Percentiles rank a stretch among this genome's conserved stretches.
phyloP scores from a whole-genome alignment of 1,139 yeast genomes.

The Magnusiomyces ingens region DNA sequence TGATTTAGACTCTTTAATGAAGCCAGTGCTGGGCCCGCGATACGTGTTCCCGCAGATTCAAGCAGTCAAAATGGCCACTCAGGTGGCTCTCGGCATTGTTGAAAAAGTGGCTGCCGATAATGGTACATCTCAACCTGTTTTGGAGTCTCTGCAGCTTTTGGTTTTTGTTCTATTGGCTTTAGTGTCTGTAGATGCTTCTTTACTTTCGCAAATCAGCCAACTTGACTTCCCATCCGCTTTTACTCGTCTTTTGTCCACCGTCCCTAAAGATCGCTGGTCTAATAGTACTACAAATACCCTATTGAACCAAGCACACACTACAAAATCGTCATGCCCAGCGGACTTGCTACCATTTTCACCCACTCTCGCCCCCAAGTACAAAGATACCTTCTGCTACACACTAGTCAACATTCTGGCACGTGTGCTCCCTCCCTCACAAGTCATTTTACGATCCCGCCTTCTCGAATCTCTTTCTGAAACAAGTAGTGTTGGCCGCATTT shows the following conservation, averaged over 20 bases:
- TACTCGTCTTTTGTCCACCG: not conserved
- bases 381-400: not conserved
- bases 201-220: not conserved
- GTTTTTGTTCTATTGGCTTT: not conserved
- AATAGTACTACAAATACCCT: not conserved
- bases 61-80: conserved; percentile 1
- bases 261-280: not conserved
- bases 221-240: not conserved
- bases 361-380: not conserved
- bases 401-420: not conserved
- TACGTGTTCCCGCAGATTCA: not conserved
- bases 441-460: not conserved
- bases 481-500: not conserved
- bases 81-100: not conserved
- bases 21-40: not conserved
- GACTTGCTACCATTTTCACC: too few species aligned
- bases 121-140: not conserved
- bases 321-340: too few species aligned
- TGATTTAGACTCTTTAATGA: not conserved
- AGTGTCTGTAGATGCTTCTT: not conserved
- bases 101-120: not conserved
- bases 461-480: not conserved
- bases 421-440: not conserved
- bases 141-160: not conserved
- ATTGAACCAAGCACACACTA: too few species aligned